phyloP scores from a whole-genome alignment of 78 protist genomes.

The Dictyostelium firmibasis region DNA sequence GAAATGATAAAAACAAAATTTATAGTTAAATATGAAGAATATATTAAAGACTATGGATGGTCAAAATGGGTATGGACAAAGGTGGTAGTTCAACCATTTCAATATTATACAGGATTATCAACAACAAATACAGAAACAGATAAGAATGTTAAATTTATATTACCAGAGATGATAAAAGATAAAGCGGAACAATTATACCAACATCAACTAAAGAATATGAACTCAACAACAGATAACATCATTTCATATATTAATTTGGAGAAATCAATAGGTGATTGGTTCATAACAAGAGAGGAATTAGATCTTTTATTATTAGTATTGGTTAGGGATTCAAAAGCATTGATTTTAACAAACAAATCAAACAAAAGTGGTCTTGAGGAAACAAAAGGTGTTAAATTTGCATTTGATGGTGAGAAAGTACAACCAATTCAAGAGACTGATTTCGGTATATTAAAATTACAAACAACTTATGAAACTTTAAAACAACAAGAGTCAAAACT shows the following conservation, averaged over 20 bases:
- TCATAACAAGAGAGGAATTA: conserved; percentile 26
- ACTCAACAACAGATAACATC: conserved; percentile 13
- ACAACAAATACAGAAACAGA: not conserved
- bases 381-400: conserved; percentile 45
- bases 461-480: conserved; percentile 21
- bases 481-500: conserved; percentile 15
- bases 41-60: conserved; percentile 22
- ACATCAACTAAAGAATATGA: conserved; percentile 11
- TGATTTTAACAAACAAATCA: not conserved
- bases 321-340: conserved; percentile 7
- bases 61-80: conserved; percentile 39
- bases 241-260: conserved; percentile 24
- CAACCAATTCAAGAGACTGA: conserved; percentile 12
- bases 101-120: conserved; percentile 12
- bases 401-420: conserved; percentile 4
- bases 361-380: not conserved
- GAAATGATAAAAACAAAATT: not conserved
- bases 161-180: not conserved
- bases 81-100: conserved; percentile 10
- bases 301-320: not conserved
- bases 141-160: not conserved
- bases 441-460: conserved; percentile 24
- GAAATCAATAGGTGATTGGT: conserved; percentile 32
- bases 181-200: conserved; percentile 40
- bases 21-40: not conserved